Evolutionary conservation across 768 basidiomycete genomes (phyloP), one percentile per base, ranked within the genome.

Genomic region (Boletus reticulatus): DNA sequence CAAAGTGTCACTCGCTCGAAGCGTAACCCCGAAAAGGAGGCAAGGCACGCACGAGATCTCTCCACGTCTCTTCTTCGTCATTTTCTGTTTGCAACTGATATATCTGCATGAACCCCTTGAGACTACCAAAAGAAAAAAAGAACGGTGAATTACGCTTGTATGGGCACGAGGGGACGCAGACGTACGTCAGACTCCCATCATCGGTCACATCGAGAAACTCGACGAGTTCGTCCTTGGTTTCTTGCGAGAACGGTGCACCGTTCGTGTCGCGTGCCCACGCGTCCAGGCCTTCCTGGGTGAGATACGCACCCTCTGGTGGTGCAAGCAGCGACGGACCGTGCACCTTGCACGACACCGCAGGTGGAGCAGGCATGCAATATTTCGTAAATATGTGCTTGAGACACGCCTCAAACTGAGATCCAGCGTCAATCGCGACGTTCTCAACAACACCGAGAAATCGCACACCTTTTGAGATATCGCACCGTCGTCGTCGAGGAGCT

Each of bases 51-150:
- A 89, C 88, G 59, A 92, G 72, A 75, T 92, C 90, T 70, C 80
- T 77, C 89, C 88, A 92, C 9, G 90, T 93, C 72, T 93, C 88
- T 67, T 85, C 85, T 61, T 90, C 88, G 59, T 92, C 90, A 58
- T 84, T 88, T 62, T 89, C 87, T 2, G 88, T 90, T 68, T 93
- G 91, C n/a, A 92, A 72, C 62, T 89, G 87, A 64, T 92, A 92
- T 52, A 92, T 82, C 67, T 92, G 88, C 67, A 90, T 66, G 65
- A 93, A 92, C 2, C 90, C 89, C 66, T 86, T 85, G 66, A 89
- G 83, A 17, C 89, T 92, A 48, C 8, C 16, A n/a, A n/a, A 16
- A 42, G 22, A 20, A 16, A 38, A 16, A 22, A 19, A 2, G 43
- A 11, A 46, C 22, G 29, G 52, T 6, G 48, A 11, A 51, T 48